Evolutionary conservation across 495 filamentous ascomycete genomes (phyloP), one percentile per base, ranked within the genome.

Genomic region (Glonium stellatum): DNA sequence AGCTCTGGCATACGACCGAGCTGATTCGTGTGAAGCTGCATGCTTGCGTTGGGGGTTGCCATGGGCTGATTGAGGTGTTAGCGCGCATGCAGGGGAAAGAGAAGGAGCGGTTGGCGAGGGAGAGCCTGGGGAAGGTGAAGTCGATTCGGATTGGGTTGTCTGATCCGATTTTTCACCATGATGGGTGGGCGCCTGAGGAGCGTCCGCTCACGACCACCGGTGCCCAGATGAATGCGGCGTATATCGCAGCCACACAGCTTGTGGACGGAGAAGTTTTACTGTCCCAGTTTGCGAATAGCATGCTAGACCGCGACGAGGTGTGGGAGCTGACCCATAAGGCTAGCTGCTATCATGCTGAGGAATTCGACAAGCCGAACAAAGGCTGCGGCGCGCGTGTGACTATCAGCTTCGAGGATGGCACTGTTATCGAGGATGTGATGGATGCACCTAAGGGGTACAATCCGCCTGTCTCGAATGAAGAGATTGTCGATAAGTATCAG

Each of bases 171-270:
- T 72, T 72, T 54, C 65, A 72, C 22, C 71, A 80, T 25, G 72
- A 70, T 19, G 73, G 77, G 10, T 78, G 71, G 72, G 64, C 67
- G 15, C 56, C 69, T 11, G 54, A 58, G n/a, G 27, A 6, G 6
- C 66, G 74, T 5, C 77, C 72, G 6, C 53, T 80, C 5, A 69
- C 68, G 0, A 61, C 64, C 13, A 76, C 71, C 0, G 72, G 76
- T 0, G 75, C 73, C 5, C 77, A 78, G 60, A 80, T 80, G 75
- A 75, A 69, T 52, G 63, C 63, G 34, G 59, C 69, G 3, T 80
- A 80, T 67, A 69, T 71, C 18, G 73, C 67, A 1, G 76, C 76
- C 13, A 65, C 70, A 23, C 73, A 77, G 56, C 46, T 79, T 1
- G 61, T 80, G 4, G 72, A 80, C 51, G 56, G 63, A 15, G 34